Base-by-base conservation (phyloP, 1,284 basidiomycete genomes). In the Testicularia cyperi region DNA sequence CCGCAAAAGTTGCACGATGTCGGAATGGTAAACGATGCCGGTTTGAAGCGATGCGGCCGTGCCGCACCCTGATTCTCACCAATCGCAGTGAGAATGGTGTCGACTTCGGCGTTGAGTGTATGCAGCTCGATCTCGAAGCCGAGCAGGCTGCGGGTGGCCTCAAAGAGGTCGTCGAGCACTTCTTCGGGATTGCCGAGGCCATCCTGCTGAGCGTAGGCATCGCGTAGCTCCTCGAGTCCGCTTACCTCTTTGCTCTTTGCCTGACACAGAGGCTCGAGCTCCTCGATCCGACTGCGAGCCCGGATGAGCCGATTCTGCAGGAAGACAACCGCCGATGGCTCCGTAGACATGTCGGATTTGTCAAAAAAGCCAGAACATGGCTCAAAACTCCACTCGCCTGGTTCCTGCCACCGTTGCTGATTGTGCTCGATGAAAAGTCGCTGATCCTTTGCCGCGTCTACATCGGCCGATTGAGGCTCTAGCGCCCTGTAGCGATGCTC, bases 311-410 rank as follows among this genome's bases (percentile, higher is more conserved):
- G 44, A 27, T 69, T 69, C 33, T 66, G 64, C 22, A 69, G 43
- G 34, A 60, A 57, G 8, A 43, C 52, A 31, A 52, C 44, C 7
- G 66, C 44, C 7, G 51, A 27, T 6, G 45, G 48, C 25, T 62
- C 56, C 4, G 51, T 53, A 16, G 52, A 61, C 60, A 64, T 57
- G 13, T 65, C 66, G 9, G 58, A n/a, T 8, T 45, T 66, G 44
- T 68, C 66, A 20, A 68, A 68, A 36, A 68, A 68, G 44, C 63
- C 66, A 10, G 52, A 39, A 21, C 66, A 68, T 4, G 66, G 66
- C 45, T 68, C 66, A 15, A 68, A 68, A 2, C 36, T 31, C 49
- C 54, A 63, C 18, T 56, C 63, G 10, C 23, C 24, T 8, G 66
- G 66, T 38, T 63, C 58, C 16, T 60, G 55, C 51, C 55, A 69